Conservation (phyloP, 768 basidiomycete species). For the Auriscalpium vulgare region DNA sequence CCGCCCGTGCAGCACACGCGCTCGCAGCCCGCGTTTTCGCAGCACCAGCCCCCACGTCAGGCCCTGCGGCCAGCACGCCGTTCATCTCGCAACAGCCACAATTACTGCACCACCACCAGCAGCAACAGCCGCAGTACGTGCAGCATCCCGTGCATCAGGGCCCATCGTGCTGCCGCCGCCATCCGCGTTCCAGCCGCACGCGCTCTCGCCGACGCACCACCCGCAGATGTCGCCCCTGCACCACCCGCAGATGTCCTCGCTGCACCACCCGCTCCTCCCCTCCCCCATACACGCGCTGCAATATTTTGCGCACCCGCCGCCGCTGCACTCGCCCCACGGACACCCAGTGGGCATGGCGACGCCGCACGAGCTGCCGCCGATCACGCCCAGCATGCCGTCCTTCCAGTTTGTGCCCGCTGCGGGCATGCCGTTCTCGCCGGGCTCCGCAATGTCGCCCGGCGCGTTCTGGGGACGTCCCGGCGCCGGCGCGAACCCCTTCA, state of each 20-base stretch:
- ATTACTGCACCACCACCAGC: conserved; percentile 9
- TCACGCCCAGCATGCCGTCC: conserved; percentile 96
- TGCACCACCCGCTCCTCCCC: conserved; percentile 21
- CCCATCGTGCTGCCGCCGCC: conserved; percentile 63
- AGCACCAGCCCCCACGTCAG: conserved; percentile 1
- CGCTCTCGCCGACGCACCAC: conserved; percentile 13
- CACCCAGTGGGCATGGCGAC: conserved; percentile 38
- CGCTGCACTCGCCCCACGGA: conserved; percentile 22
- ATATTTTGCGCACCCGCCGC: conserved; percentile 5
- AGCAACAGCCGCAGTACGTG: conserved; percentile 13
- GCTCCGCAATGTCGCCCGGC: conserved; percentile 63
- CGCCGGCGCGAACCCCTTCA: conserved; percentile 29
- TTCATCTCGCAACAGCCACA: not conserved
- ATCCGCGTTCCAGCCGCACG: conserved; percentile 31
- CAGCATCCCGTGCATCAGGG: conserved; percentile 50
- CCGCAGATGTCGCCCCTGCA: conserved; percentile 2
- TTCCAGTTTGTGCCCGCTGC: conserved; percentile 76
- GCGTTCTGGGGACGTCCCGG: conserved; percentile 64
- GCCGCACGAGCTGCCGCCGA: conserved; percentile 79
- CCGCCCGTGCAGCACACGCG: not conserved
- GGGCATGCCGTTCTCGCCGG: conserved; percentile 50
- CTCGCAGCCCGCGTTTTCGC: not conserved
- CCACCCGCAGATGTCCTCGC: conserved; percentile 28
- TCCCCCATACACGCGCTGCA: conserved; percentile 32
- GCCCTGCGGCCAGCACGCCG: not conserved